These are phyloP conservation scores for Ormosia semicastrata DNA, from an alignment of 306 rosid species.

Conservation along the genomic window DNA sequence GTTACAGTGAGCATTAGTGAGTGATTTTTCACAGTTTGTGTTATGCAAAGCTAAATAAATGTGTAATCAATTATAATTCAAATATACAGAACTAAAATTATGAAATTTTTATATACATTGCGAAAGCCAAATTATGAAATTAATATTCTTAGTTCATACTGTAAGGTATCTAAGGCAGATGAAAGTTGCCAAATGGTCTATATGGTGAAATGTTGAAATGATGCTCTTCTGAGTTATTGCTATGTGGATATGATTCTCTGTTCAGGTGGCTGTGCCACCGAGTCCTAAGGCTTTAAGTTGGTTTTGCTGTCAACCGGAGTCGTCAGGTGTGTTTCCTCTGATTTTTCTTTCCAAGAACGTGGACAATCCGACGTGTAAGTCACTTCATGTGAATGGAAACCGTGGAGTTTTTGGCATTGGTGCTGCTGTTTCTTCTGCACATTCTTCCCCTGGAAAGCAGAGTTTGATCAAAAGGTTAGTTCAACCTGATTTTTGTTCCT, in stretches of 20 bases:
- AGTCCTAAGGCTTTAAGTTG: conserved; percentile 73
- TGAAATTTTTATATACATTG: background rate
- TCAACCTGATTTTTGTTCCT: background rate
- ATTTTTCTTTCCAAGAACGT: conserved; percentile 64
- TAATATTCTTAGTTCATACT: background rate
- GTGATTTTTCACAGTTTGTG: background rate
- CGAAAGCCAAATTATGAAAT: background rate
- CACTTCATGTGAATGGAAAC: conserved; percentile 59
- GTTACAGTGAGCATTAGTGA: background rate
- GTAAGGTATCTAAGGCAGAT: background rate
- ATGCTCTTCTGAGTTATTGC: background rate
- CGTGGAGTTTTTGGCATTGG: conserved; percentile 85
- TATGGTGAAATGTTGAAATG: background rate
- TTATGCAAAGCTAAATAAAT: background rate
- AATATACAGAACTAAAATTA: background rate
- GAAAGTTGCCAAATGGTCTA: background rate
- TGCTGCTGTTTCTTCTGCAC: conserved; percentile 59
- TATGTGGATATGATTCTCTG: conserved; percentile 21
- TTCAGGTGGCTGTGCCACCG: conserved; percentile 85
- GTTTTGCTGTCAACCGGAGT: conserved; percentile 82
- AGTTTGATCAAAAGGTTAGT: conserved; percentile 53
- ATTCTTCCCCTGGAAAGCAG: conserved; percentile 36
- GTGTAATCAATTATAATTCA: background rate
- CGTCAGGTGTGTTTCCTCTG: conserved; percentile 65
- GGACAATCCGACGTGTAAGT: conserved; percentile 48